Base-by-base conservation (phyloP, 768 basidiomycete species). In the Naganishia randhawae region DNA sequence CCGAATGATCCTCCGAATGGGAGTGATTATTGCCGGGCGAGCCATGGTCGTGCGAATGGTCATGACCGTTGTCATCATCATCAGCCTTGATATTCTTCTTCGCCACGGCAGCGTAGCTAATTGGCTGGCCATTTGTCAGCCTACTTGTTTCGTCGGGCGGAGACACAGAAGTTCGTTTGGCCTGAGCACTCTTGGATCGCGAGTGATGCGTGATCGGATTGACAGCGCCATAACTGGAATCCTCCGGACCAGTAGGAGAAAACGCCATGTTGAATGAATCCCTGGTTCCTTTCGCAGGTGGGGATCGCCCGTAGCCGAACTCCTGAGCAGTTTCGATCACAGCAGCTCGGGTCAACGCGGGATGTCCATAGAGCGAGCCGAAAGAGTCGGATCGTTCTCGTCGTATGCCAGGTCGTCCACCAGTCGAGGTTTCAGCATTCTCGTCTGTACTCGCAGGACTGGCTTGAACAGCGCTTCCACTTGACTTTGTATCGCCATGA, bases 281-380 rank as follows among this genome's bases (percentile, higher is more conserved):
- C 67, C 54, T 51, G 13, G 48, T 48, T 10, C 32, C 50, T 39
- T 39, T n/a, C 19, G 57, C 19, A 2, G 57, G 35, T 1, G 54
- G 42, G 5, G 67, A 67, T 33, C 71, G 71, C 41, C 76, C 77
- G 63, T 80, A 80, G 6, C 81, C 82, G 10, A 93, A 86, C 53
- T 93, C 88, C 70, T 92, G 85, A 10, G 94, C 95, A 19, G 89
- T 87, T 79, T 91, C 89, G 85, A 72, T 78, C 32, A 84, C 78
- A 27, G 74, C 76, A n/a, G 82, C 83, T 4, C 83, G 80, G 16
- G 80, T 80, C 55, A 81, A 80, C 10, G 83, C 83, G 0, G 83
- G 83, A 73, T 83, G 82, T 27, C 89, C 89, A 77, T 88, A 91
- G 7, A 92, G 77, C 0, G 88, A 87, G 0, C 77, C 76, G 45